These are phyloP conservation scores for Ottelia alismoides DNA, from an alignment of 106 monocot genomes.

Conservation along the genomic window DNA sequence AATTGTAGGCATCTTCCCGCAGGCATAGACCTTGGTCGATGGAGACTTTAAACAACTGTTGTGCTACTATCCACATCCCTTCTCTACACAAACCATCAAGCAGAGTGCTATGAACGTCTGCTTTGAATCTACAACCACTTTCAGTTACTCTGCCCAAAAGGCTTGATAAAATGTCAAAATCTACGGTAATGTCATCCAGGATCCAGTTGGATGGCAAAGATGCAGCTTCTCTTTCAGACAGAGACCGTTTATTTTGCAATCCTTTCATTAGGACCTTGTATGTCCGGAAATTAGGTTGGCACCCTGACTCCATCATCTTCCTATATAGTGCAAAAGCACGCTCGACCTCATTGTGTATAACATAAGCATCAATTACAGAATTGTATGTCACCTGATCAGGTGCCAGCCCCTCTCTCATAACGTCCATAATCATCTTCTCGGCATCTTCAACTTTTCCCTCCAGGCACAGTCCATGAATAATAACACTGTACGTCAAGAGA, in stretches of 20 bases:
- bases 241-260: slow-evolving; percentile 25
- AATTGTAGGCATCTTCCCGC: slow-evolving; percentile 46
- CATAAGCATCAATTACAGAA: slow-evolving; percentile 60
- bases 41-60: slow-evolving; percentile 42
- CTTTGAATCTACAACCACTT: slow-evolving; percentile 25
- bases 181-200: slow-evolving; percentile 14
- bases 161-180: slow-evolving; percentile 28
- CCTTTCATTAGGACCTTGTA: slow-evolving; percentile 52
- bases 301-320: slow-evolving; percentile 39
- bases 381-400: slow-evolving; percentile 58
- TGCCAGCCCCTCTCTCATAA: slow-evolving; percentile 33
- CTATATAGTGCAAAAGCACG: slow-evolving; percentile 43
- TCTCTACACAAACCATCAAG: slow-evolving; percentile 50
- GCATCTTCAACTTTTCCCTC: slow-evolving; percentile 56
- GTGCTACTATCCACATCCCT: slow-evolving; percentile 60
- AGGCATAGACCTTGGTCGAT: slow-evolving; percentile 32
- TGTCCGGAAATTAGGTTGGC: slow-evolving; percentile 43
- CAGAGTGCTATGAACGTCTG: slow-evolving; percentile 31
- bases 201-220: slow-evolving; percentile 16
- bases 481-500: slow-evolving; percentile 61
- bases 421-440: slow-evolving; percentile 34
- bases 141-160: slow-evolving; percentile 43
- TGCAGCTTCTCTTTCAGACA: slow-evolving; percentile 23
- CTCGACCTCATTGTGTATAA: slow-evolving; percentile 29
- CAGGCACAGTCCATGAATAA: slow-evolving; percentile 61